phyloP scores from a whole-genome alignment of 2,329 filamentous ascomycete genomes.

The Ilyonectria destructans region DNA sequence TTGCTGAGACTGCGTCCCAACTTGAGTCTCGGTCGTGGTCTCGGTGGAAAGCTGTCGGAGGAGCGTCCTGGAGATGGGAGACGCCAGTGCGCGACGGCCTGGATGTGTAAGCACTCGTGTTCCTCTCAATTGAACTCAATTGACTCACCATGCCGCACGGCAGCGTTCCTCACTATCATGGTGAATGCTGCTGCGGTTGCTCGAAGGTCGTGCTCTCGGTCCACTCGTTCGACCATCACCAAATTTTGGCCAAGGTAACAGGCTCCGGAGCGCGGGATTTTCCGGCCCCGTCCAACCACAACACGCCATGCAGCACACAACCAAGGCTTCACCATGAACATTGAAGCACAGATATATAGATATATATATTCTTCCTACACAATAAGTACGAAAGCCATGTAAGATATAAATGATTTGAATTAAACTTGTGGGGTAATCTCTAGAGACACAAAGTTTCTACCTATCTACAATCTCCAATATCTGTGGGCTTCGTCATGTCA shows the following conservation, averaged over 20 bases:
- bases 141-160: constrained; percentile 69
- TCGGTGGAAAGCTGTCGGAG: constrained; percentile 55
- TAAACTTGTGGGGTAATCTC: constrained; percentile 48
- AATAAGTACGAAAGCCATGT: constrained; percentile 29
- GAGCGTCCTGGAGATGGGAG: constrained; percentile 57
- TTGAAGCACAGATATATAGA: too few relatives aligned
- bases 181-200: constrained; percentile 49
- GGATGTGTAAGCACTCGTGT: constrained; percentile 27
- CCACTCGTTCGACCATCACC: constrained; percentile 43
- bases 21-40: constrained; percentile 39
- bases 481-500: constrained; percentile 55
- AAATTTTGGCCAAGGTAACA: constrained; percentile 50
- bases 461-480: constrained; percentile 53
- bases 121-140: constrained; percentile 26
- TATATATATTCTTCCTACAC: not conserved
- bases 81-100: constrained; percentile 70
- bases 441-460: constrained; percentile 48
- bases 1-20: constrained; percentile 36
- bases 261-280: constrained; percentile 42
- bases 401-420: constrained; percentile 36
- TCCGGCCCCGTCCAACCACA: constrained; percentile 41
- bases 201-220: constrained; percentile 33
- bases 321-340: not conserved
- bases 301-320: constrained; percentile 9
- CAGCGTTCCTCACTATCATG: constrained; percentile 72